Conservation (phyloP, 768 basidiomycete species). For the Boletus coccyginus region DNA sequence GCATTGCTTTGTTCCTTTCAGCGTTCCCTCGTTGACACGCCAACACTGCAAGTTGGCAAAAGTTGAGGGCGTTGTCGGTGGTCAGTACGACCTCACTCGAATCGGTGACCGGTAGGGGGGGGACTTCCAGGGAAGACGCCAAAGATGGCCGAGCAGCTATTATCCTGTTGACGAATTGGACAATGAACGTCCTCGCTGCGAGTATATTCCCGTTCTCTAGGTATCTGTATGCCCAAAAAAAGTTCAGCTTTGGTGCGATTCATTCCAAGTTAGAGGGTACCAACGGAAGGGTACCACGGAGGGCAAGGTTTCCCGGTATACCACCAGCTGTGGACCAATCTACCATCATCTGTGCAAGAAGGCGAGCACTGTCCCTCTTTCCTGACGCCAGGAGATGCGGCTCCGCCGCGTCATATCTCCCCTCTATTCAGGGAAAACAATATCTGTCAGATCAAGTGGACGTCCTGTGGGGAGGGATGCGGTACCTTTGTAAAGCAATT, state of each 20-base stretch:
- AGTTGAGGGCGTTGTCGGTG: conserved; percentile 76
- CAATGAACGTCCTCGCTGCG: conserved; percentile 91
- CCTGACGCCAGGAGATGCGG: conserved; percentile 81
- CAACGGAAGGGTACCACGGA: conserved; percentile 84
- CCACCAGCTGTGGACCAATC: conserved; percentile 66
- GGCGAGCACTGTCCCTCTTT: conserved; percentile 82
- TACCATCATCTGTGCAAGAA: conserved; percentile 82
- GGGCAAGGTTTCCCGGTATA: conserved; percentile 69
- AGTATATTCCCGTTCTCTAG: conserved; percentile 85
- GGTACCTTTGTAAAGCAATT: conserved; percentile 80
- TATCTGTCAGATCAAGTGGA: conserved; percentile 1
- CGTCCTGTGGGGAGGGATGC: not conserved
- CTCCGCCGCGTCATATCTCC: conserved; percentile 72
- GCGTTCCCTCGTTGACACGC: conserved; percentile 88
- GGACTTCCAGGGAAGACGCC: conserved; percentile 38
- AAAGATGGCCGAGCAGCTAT: conserved; percentile 45
- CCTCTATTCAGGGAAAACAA: conserved; percentile 48
- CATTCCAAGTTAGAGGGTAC: conserved; percentile 10
- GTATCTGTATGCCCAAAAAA: conserved; percentile 45
- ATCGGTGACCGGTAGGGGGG: conserved; percentile 44
- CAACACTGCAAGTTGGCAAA: conserved; percentile 83
- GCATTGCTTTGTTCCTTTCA: conserved; percentile 69
- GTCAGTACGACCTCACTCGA: conserved; percentile 72
- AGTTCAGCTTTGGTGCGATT: conserved; percentile 1
- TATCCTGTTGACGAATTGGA: conserved; percentile 68